Evolutionary conservation across 495 filamentous ascomycete species (phyloP).

Genomic region (Aspergillus taichungensis): DNA sequence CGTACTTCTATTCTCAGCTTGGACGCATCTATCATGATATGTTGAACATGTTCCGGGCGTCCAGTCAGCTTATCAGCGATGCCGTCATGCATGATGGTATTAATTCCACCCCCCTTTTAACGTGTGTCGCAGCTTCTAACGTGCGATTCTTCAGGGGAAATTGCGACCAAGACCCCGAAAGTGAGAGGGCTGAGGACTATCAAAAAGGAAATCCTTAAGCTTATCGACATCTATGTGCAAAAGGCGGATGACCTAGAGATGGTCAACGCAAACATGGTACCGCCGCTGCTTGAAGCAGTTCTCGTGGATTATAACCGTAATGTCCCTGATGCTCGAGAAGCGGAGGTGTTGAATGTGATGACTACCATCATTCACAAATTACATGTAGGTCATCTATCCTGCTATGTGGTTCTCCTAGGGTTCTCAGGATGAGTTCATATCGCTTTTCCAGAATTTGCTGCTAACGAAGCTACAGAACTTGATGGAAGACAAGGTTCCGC

Average conservation of each 20-base stretch:
- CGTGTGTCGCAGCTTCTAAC: background rate
- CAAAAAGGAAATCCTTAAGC: slow-evolving; percentile 98
- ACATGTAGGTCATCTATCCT: slow-evolving; percentile 55
- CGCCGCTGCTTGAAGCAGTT: slow-evolving; percentile 91
- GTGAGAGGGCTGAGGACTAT: slow-evolving; percentile 92
- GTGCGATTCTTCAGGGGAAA: slow-evolving; percentile 50
- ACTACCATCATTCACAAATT: slow-evolving; percentile 94
- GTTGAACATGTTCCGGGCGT: slow-evolving; percentile 96
- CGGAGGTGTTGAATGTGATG: slow-evolving; percentile 95
- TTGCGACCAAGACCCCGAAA: slow-evolving; percentile 96
- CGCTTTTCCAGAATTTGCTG: background rate
- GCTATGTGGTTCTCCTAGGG: too few relatives aligned
- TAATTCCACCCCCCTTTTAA: slow-evolving; percentile 8
- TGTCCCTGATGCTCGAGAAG: slow-evolving; percentile 90
- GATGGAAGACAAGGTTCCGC: slow-evolving; percentile 96
- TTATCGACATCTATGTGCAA: slow-evolving; percentile 95
- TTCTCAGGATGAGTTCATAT: background rate
- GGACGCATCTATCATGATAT: slow-evolving; percentile 97
- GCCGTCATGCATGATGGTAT: slow-evolving; percentile 79
- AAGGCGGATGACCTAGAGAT: slow-evolving; percentile 95
- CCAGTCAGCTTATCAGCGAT: slow-evolving; percentile 91
- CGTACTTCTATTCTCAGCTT: slow-evolving; percentile 98
- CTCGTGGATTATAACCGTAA: slow-evolving; percentile 95
- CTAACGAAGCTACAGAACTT: slow-evolving; percentile 49
- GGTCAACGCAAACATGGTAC: slow-evolving; percentile 86